Evolutionary conservation across 2,329 filamentous ascomycete species (phyloP), one percentile per base, ranked within the genome.

Genomic region (Botryotinia calthae): DNA sequence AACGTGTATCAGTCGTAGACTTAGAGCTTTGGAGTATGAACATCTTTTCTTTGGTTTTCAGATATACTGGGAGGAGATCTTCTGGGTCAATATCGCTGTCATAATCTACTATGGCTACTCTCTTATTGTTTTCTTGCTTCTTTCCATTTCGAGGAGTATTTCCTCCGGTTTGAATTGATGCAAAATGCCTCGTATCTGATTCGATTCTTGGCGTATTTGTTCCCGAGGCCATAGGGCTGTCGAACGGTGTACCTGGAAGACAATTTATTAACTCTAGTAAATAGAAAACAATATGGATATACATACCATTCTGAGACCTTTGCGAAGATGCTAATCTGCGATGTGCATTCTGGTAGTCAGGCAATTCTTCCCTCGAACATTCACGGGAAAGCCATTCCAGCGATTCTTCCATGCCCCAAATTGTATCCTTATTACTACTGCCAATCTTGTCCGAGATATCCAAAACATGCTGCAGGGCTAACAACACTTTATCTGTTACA

Each of bases 371-470:
- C 75, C 86, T 83, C 22, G 86, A 83, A 77, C 91, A 93, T 80
- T 96, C 89, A 76, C 93, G 85, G n/a, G 94, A 93, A 71, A 98
- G 86, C 93, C 94, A 97, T 78, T 98, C 93, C 31, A 99, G 82
- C 40, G 93, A 90, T 82, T 97, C 95, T 74, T 97, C 91, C 51
- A 98, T 84, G 16, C 95, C 94, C 93, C 94, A 97, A 22, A 94
- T 87, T 61, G 86, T 86, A 75, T 94, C 92, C 77, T 89, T 91
- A 74, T 82, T 85, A 31, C 84, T 83, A 18, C 84, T 79, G 4
- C 85, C 83, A 71, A 91, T 86, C 75, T 89, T 90, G 44, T 90
- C 86, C 42, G 89, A 89, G 76, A 92, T 90, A 59, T 90, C 86
- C 72, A 95, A 82, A 62, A 94, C 86, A 79, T 91, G 85, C 76